Evolutionary conservation across 495 filamentous ascomycete genomes (phyloP), one percentile per base, ranked within the genome.

Genomic region (Lepraria neglecta): DNA sequence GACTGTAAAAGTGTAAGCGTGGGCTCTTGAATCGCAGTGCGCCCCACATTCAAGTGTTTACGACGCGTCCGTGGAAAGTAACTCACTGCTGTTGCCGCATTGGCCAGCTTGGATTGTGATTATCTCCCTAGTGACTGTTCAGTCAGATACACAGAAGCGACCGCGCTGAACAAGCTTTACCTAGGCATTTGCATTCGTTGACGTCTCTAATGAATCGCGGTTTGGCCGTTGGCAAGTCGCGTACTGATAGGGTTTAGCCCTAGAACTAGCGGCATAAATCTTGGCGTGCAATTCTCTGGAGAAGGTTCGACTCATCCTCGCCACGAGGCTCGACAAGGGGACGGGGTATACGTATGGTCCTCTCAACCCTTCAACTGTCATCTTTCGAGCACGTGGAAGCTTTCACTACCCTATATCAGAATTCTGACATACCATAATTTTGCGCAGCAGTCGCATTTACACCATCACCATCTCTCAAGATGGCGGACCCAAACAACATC

Each of bases 101-200:
- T 98, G 94, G 81, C 94, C 94, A 58, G 95, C 92, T 77, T 98
- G 94, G 64, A 98, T 88, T 43, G 95, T 98, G 74, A 98, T 98
- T 71, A 98, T 97, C 83, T 98, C 94, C 76, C 94, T 97, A 19
- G 19, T 10, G 17, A 17, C 40, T 60, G 33, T 17, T 60, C 35
- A 60, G 46, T 30, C 21, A 60, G 24, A 17, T 17, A 6, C 5
- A 60, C 3, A 24, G n/a, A 1, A 51, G 19, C 6, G 19, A 30
- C 0, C 15, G 15, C 7, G 21, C 3, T 6, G 42, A 17, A 27
- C 9, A 1, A 14, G 33, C 1, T 15, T 38, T 61, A 65, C 63
- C 63, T 65, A 52, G 63, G 63, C 63, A 65, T 65, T 46, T 38
- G 35, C 9, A 10, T 12, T 10, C 35, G 6, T 38, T 38, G 33